Evolutionary conservation across 2,329 filamentous ascomycete genomes (phyloP).

Genomic region (Stagonosporopsis chrysanthemi): DNA sequence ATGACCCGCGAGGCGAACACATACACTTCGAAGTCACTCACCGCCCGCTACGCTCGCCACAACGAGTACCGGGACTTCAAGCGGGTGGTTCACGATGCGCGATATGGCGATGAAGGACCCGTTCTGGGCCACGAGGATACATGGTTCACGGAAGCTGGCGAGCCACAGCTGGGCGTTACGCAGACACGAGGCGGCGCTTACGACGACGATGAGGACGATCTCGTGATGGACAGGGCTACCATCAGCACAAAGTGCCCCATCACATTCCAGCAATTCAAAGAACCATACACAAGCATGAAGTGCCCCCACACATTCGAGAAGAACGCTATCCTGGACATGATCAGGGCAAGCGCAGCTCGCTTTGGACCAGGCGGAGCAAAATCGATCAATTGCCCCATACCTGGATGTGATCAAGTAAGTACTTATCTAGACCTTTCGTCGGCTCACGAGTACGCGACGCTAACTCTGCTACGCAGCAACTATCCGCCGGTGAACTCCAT

Average conservation of each 20-base stretch:
- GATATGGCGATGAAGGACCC: constrained; percentile 61
- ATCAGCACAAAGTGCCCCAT: constrained; percentile 74
- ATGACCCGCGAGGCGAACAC: constrained; percentile 53
- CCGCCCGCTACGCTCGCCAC: constrained; percentile 63
- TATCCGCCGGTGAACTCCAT: constrained; percentile 40
- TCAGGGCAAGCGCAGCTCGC: constrained; percentile 33
- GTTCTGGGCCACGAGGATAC: constrained; percentile 63
- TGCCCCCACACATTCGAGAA: constrained; percentile 80
- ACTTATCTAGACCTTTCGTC: background rate
- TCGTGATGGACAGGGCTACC: constrained; percentile 69
- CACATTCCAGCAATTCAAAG: constrained; percentile 68
- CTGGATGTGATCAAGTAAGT: constrained; percentile 65
- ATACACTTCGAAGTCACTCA: constrained; percentile 51
- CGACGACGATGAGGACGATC: constrained; percentile 71
- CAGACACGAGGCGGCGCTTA: constrained; percentile 40
- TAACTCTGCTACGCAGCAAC: constrained; percentile 30
- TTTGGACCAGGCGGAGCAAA: constrained; percentile 33
- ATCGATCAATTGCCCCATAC: constrained; percentile 67
- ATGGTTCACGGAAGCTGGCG: constrained; percentile 67
- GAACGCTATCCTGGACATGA: constrained; percentile 65
- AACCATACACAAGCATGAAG: constrained; percentile 70
- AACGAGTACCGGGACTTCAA: constrained; percentile 70
- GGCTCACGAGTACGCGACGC: background rate
- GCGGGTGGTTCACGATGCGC: constrained; percentile 67
- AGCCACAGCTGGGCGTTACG: constrained; percentile 53